A percentile compares a stretch with the other conserved stretches of the same genome.
Evolutionary conservation across 129 eudicot genomes (phyloP).

Genomic region (Arctium minus): DNA sequence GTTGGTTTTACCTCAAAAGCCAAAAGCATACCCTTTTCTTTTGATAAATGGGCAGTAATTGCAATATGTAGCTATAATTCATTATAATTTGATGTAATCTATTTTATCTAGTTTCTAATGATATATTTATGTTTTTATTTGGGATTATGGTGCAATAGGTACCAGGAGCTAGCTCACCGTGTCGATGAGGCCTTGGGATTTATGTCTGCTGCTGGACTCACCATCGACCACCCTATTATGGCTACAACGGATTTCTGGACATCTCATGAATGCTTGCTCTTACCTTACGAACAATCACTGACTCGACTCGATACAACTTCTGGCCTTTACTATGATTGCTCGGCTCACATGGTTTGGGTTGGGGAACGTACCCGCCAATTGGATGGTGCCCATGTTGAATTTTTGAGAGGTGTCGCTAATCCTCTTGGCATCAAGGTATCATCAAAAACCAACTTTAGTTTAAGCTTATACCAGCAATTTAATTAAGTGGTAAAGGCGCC

Average conservation of each 20-base stretch:
- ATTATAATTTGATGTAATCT: not conserved
- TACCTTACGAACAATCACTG: conserved; percentile 61
- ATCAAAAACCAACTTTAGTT: not conserved
- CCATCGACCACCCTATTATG: conserved; percentile 63
- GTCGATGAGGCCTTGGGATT: conserved; percentile 59
- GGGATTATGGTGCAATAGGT: conserved; percentile 23
- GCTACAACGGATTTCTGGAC: conserved; percentile 69
- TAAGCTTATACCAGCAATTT: not conserved
- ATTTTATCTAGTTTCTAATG: not conserved
- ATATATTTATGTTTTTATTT: not conserved
- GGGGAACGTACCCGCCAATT: conserved; percentile 77
- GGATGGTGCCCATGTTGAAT: conserved; percentile 71
- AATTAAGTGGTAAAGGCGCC: too few relatives aligned
- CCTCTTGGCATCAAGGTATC: conserved; percentile 74
- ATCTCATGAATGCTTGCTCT: conserved; percentile 60
- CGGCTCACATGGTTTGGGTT: conserved; percentile 75
- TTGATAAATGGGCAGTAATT: not conserved
- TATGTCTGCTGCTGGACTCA: conserved; percentile 65
- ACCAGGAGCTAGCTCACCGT: conserved; percentile 50
- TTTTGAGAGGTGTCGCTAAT: conserved; percentile 59
- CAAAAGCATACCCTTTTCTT: not conserved
- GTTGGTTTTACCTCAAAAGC: not conserved
- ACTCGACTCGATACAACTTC: conserved; percentile 58
- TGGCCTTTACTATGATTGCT: conserved; percentile 67
- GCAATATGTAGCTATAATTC: not conserved